A percentile compares a stretch with the other conserved stretches of the same genome.
phyloP scores from a whole-genome alignment of 2,329 filamentous ascomycete species.

The Colletotrichum karsti region DNA sequence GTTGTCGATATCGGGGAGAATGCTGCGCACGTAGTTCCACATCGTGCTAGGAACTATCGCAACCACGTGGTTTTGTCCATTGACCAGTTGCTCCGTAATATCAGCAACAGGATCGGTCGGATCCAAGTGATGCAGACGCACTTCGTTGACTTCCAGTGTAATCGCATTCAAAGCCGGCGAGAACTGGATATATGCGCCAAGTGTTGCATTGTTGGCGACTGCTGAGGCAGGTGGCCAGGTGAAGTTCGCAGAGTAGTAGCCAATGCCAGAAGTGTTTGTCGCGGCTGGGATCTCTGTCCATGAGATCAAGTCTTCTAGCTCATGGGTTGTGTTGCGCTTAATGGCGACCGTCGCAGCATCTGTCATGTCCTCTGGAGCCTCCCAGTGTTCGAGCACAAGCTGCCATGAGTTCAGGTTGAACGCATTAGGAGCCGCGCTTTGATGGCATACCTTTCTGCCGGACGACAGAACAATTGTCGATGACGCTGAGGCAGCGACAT shows the following conservation, averaged over 20 bases:
- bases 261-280: slow-evolving; percentile 13
- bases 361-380: slow-evolving; percentile 8
- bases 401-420: slow-evolving; percentile 7
- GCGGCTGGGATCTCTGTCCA: slow-evolving; percentile 11
- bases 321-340: slow-evolving; percentile 18
- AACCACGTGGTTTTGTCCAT: slow-evolving; percentile 8
- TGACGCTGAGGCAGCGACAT: background rate
- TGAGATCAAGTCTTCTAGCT: background rate
- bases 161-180: slow-evolving; percentile 1
- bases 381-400: slow-evolving; percentile 16
- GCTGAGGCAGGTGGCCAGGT: background rate
- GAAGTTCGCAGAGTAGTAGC: slow-evolving; percentile 16
- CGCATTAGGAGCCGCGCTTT: background rate
- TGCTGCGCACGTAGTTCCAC: slow-evolving; percentile 19
- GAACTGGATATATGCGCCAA: slow-evolving; percentile 11
- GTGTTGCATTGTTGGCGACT: background rate
- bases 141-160: background rate
- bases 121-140: background rate
- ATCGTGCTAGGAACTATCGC: slow-evolving; percentile 10
- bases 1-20: background rate
- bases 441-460: background rate
- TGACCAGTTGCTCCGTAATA: background rate
- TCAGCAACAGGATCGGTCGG: background rate
- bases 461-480: background rate
- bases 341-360: background rate